Base-by-base conservation (phyloP, 2,329 filamentous ascomycete species). In the Xylariaceae sp. region DNA sequence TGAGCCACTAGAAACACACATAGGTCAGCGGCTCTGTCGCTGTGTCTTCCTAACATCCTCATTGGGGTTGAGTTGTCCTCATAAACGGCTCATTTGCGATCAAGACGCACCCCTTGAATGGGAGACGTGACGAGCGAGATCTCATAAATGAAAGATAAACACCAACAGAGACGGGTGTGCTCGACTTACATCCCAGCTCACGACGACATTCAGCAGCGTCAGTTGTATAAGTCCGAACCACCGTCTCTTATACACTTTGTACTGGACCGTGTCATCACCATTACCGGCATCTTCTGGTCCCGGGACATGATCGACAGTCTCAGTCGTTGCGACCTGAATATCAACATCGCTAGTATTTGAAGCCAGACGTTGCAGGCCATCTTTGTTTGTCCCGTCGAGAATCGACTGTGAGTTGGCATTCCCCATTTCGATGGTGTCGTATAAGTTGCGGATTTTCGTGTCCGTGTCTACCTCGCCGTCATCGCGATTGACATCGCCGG, bases 161-260 rank as follows among this genome's bases (percentile, higher is more conserved):
- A 17, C 34, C 10, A 11, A 13, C 23, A 30, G 13, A 52, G 42
- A 56, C 8, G 50, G 52, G 47, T 42, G 53, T 18, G 54, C n/a
- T 15, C 17, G 48, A 86, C 90, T 80, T 82, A 94, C 90, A 83
- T 95, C 91, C 93, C 93, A 97, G 70, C 90, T 95, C 48, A 96
- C 88, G 62, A 97, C 85, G 58, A 97, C 88, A 72, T 97, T 99
- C 75, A 97, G 79, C 69, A 97, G 75, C 5, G 92, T 88, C 70
- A 97, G 76, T 74, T 96, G 90, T 18, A 83, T 76, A 55, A 99
- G 78, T 0, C 94, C 94, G 72, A 96, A 89, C 86, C 91, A 99
- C 50, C 94, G 83, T 70, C 91, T 83, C 75, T 89, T 93, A 73
- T 97, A 97, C 39, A 71, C 67, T 59, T 67, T 68, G 39, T 73